Conservation (phyloP, 2,329 filamentous ascomycete species). For the Lachnum nothofagi region DNA sequence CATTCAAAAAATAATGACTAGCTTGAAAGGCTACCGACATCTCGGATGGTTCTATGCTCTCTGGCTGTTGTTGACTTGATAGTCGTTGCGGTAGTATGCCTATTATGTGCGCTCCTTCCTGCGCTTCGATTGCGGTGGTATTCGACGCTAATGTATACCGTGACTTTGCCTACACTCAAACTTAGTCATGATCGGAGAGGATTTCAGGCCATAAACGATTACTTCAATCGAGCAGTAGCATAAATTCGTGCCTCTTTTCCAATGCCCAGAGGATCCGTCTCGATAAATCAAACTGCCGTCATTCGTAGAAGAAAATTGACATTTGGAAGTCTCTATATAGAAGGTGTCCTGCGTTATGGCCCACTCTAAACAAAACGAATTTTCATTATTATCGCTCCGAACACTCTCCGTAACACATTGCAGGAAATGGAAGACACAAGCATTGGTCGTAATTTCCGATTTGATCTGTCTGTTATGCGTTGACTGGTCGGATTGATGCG, state of each 20-base stretch:
- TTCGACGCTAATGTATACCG: neutral
- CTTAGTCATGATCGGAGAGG: neutral
- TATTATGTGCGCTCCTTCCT: slow-evolving; percentile 10
- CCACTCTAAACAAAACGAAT: slow-evolving; percentile 8
- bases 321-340: neutral
- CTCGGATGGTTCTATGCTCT: neutral
- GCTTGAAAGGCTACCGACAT: slow-evolving; percentile 2
- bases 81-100: slow-evolving; percentile 8
- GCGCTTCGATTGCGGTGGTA: slow-evolving; percentile 2
- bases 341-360: slow-evolving; percentile 8
- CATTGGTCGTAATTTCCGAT: slow-evolving; percentile 1
- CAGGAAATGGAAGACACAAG: slow-evolving; percentile 3
- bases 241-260: slow-evolving; percentile 5
- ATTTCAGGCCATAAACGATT: neutral
- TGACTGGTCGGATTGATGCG: slow-evolving; percentile 2
- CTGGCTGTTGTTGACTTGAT: neutral
- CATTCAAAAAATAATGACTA: neutral
- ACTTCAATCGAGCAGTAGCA: slow-evolving; percentile 11
- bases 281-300: slow-evolving; percentile 9
- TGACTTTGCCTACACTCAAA: slow-evolving; percentile 7
- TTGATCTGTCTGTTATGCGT: slow-evolving; percentile 1
- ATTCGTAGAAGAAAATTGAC: slow-evolving; percentile 9
- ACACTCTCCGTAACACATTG: slow-evolving; percentile 7
- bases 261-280: slow-evolving; percentile 3
- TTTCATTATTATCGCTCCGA: neutral